Conservation (phyloP, 31 red algal species). For the Bonnemaisonia californica region DNA sequence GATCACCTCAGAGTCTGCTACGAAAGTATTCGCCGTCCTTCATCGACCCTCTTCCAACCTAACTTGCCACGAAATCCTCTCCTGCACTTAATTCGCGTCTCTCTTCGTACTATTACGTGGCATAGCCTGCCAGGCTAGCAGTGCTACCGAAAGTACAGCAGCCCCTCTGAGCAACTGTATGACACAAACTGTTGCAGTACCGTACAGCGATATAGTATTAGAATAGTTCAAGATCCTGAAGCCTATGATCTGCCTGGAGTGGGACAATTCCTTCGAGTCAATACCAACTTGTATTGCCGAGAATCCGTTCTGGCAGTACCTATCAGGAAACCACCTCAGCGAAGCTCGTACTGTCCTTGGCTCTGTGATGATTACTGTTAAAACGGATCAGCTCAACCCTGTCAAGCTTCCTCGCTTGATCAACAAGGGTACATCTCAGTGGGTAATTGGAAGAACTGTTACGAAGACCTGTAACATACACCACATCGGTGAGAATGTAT, state of each 20-base stretch:
- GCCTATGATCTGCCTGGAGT: background rate
- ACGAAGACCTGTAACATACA: constrained; percentile 4
- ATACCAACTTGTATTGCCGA: background rate
- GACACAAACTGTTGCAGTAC: too few species aligned
- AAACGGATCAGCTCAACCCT: background rate
- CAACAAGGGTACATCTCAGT: constrained; percentile 20
- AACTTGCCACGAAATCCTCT: too few species aligned
- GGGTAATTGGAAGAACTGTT: constrained; percentile 38
- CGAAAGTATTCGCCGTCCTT: too few species aligned
- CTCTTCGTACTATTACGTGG: too few species aligned
- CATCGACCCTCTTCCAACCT: too few species aligned
- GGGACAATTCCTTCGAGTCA: constrained; percentile 17
- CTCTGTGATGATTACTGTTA: constrained; percentile 13
- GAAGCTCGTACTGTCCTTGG: constrained; percentile 16
- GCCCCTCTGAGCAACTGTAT: too few species aligned
- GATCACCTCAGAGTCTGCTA: too few species aligned
- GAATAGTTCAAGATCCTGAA: background rate
- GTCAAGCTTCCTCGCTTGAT: constrained; percentile 29
- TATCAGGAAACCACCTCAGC: background rate
- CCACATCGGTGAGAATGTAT: constrained; percentile 19
- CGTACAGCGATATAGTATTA: constrained; percentile 21
- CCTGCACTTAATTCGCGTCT: too few species aligned
- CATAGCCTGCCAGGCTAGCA: too few species aligned
- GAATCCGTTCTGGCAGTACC: constrained; percentile 37
- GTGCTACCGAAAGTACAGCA: too few species aligned